Percentiles rank a stretch among this genome's conserved stretches.
Conservation (phyloP, 768 basidiomycete genomes). For the Leccinum imitatum region DNA sequence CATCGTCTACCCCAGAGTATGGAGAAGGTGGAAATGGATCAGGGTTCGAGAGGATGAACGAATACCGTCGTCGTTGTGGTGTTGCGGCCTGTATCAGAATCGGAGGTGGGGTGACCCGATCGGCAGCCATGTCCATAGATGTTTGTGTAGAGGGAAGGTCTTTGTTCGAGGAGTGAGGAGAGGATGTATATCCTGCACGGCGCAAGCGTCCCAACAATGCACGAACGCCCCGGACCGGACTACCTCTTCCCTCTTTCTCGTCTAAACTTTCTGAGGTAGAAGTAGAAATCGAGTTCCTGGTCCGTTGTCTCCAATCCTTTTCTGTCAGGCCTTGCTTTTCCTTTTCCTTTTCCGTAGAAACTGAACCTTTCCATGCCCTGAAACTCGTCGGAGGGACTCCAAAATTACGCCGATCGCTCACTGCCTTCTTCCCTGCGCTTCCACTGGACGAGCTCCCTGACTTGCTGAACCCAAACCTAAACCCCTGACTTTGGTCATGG, state of each 20-base stretch:
- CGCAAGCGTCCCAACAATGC: slow-evolving; percentile 28
- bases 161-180: slow-evolving; percentile 26
- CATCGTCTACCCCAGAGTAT: slow-evolving; percentile 5
- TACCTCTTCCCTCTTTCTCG: slow-evolving; percentile 24
- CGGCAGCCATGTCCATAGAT: slow-evolving; percentile 9
- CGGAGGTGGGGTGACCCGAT: slow-evolving; percentile 16
- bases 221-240: slow-evolving; percentile 27
- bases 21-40: slow-evolving; percentile 27
- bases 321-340: slow-evolving; percentile 15
- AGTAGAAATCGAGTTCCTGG: slow-evolving; percentile 15
- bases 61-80: slow-evolving; percentile 22
- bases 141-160: slow-evolving; percentile 19
- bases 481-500: slow-evolving; percentile 16
- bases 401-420: slow-evolving; percentile 11
- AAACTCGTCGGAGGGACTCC: slow-evolving; percentile 31
- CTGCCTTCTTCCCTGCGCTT: slow-evolving; percentile 8
- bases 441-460: too few species aligned
- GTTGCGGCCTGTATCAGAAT: slow-evolving; percentile 17
- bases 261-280: slow-evolving; percentile 21
- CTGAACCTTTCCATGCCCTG: slow-evolving; percentile 24
- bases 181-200: slow-evolving; percentile 26
- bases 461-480: slow-evolving; percentile 2
- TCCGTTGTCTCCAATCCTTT: slow-evolving; percentile 14
- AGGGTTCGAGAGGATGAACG: slow-evolving; percentile 34
- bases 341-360: slow-evolving; percentile 16